A percentile compares a stretch with the other conserved stretches of the same genome.
phyloP scores from a whole-genome alignment of 2,329 filamentous ascomycete species.

The Iodosphaeria phyllophila region DNA sequence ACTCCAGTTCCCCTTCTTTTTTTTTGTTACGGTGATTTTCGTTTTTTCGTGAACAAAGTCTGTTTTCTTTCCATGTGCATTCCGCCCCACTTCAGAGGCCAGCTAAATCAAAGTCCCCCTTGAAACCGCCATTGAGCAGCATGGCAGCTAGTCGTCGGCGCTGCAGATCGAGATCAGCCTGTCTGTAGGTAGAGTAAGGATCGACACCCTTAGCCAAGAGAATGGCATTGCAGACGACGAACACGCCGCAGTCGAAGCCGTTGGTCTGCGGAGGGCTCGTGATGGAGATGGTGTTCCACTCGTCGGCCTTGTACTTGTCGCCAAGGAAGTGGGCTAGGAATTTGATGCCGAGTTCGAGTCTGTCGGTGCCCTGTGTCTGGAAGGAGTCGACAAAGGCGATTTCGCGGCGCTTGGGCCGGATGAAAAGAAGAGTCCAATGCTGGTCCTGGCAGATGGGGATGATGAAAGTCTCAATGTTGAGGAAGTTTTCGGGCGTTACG shows the following conservation, averaged over 20 bases:
- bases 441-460: slow-evolving; percentile 45
- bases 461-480: slow-evolving; percentile 47
- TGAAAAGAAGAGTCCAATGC: slow-evolving; percentile 57
- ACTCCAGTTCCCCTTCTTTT: no score
- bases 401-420: slow-evolving; percentile 39
- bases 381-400: slow-evolving; percentile 57
- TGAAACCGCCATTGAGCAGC: slow-evolving; percentile 48
- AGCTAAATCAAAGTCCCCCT: slow-evolving; percentile 34
- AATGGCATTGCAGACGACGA: slow-evolving; percentile 55
- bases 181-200: slow-evolving; percentile 28
- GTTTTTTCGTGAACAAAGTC: no score
- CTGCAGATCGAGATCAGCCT: slow-evolving; percentile 37
- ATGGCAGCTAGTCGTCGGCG: slow-evolving; percentile 44
- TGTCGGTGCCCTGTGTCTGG: slow-evolving; percentile 18
- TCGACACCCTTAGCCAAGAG: slow-evolving; percentile 36
- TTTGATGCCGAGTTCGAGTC: slow-evolving; percentile 22
- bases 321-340: slow-evolving; percentile 41
- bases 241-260: slow-evolving; percentile 58
- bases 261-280: slow-evolving; percentile 42
- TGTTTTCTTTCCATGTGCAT: no score
- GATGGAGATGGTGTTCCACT: slow-evolving; percentile 39
- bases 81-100: slow-evolving; percentile 14
- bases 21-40: no score
- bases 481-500: slow-evolving; percentile 38
- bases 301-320: slow-evolving; percentile 28